Percentiles rank a stretch among this genome's conserved stretches.
phyloP scores from a whole-genome alignment of 345 rosid genomes.

The Carallia brachiata region DNA sequence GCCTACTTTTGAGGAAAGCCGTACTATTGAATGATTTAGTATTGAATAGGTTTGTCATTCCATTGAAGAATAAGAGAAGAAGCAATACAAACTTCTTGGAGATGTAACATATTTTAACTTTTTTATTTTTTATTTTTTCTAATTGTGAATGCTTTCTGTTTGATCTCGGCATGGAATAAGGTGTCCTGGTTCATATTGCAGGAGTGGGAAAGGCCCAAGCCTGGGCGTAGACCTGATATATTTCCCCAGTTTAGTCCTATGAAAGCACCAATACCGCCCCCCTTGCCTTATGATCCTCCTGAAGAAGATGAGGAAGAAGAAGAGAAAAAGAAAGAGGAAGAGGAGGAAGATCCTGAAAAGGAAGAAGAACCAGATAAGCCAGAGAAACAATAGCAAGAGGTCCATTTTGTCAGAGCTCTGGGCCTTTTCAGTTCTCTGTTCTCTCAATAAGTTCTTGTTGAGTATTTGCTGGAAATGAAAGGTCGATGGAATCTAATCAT shows the following conservation, averaged over 20 bases:
- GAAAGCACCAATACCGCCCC: conserved; percentile 77
- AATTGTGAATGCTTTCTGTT: background rate
- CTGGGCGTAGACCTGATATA: conserved; percentile 72
- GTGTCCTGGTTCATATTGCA: conserved; percentile 23
- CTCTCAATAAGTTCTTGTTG: conserved; percentile 1
- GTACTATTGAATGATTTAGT: background rate
- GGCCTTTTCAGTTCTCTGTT: conserved; percentile 19
- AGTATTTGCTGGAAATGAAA: conserved; percentile 2
- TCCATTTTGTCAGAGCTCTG: conserved; percentile 1
- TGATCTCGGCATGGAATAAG: background rate
- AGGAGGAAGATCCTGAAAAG: conserved; percentile 53
- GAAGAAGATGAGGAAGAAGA: conserved; percentile 73
- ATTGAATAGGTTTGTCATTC: background rate
- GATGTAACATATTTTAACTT: no score
- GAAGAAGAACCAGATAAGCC: conserved; percentile 39
- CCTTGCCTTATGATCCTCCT: conserved; percentile 73
- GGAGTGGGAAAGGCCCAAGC: conserved; percentile 81
- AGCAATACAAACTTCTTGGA: background rate
- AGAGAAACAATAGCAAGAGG: conserved; percentile 28
- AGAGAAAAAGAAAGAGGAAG: conserved; percentile 56
- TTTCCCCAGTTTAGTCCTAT: conserved; percentile 75
- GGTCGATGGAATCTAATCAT: conserved; percentile 13
- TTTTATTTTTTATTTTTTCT: no score
- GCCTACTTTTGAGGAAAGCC: background rate
- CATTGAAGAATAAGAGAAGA: background rate